Base-by-base conservation (phyloP, 768 basidiomycete species). In the Boletus sensibilis region DNA sequence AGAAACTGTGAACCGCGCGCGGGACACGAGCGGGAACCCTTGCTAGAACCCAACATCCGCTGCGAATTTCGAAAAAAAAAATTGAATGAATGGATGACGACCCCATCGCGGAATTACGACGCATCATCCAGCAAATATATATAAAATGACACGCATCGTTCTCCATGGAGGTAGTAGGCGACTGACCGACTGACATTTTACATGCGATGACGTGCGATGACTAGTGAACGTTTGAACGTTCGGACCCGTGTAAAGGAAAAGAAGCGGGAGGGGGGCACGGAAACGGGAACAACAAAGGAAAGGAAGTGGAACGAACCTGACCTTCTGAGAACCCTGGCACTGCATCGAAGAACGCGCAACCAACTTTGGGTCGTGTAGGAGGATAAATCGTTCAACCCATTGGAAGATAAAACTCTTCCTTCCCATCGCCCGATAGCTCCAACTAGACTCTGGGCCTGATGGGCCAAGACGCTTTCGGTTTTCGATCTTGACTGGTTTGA, bases 121-220 rank as follows among this genome's bases (percentile, higher is more conserved):
- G 25, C 44, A 20, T 6, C 8, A 3, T 25, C 48, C 11, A 38
- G 8, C 27, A 50, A 16, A 37, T 20, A 27, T 20, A 14, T 3
- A 27, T 13, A 14, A 27, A n/a, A 61, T 46, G 50, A 40, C 29
- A 13, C 45, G 21, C 27, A 40, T 40, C 33, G n/a, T 53, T 43
- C 65, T 49, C 52, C 55, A 52, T 56, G 56, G 52, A 52, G 53
- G 47, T 51, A 47, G 21, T 33, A 55, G 1, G n/a, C 23, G 9
- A 33, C 49, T 33, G 23, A 12, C 33, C n/a, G n/a, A 23, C 5
- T 44, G 7, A 29, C 27, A 29, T 31, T 42, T 33, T 21, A n/a
- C 56, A 5, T 21, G 12, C 35, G 7, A 40, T 42, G 49, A 42
- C 42, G 45, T 20, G 20, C 14, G 53, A 39, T 51, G 57, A 60